Evolutionary conservation across 495 filamentous ascomycete genomes (phyloP), one percentile per base, ranked within the genome.

Genomic region (Polyplosphaeria fusca): DNA sequence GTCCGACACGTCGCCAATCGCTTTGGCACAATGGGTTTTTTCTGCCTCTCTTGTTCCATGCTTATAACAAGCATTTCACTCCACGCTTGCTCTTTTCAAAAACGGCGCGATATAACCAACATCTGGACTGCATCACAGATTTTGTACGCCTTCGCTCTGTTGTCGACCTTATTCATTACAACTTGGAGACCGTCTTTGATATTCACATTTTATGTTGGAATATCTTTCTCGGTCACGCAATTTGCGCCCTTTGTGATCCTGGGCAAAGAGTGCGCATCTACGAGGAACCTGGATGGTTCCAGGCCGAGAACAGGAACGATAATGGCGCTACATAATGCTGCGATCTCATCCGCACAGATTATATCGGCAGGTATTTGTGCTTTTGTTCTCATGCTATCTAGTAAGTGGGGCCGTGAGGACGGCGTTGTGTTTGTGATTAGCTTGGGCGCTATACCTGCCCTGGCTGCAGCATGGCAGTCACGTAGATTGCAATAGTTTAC

Each of bases 41-140:
- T 42, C 19, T 42, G 9, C 39, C 19, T 42, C 7, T 13, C 39
- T 20, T 42, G 39, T 20, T 13, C 39, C 5, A n/a, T 20, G 19
- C 39, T 42, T 42, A 7, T 42, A 13, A 20, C 39, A n/a, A 42
- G 39, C 39, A 42, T 42, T 5, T 9, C 16, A 5, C 19, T 42
- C 13, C 39, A 42, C 16, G 39, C 30, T 35, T 35, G 30, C 30
- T 14, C 14, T 35, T 7, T 14, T 35, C 30, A 35, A 35, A 35
- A 7, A 35, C 30, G 16, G 13, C 39, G 39, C 5, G 19, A 7
- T 5, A 42, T 42, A 13, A 18, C 39, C 39, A 42, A 18, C 13
- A 42, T 42, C 16, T 42, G 39, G 39, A 42, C 16, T n/a, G 13
- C 19, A 5, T 42, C 39, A 20, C 45, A 48, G 5, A 48, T 48